A percentile compares a stretch with the other conserved stretches of the same genome.
These are phyloP conservation scores for Cicer yamashitae DNA, from an alignment of 306 rosid genomes.

Conservation along the genomic window DNA sequence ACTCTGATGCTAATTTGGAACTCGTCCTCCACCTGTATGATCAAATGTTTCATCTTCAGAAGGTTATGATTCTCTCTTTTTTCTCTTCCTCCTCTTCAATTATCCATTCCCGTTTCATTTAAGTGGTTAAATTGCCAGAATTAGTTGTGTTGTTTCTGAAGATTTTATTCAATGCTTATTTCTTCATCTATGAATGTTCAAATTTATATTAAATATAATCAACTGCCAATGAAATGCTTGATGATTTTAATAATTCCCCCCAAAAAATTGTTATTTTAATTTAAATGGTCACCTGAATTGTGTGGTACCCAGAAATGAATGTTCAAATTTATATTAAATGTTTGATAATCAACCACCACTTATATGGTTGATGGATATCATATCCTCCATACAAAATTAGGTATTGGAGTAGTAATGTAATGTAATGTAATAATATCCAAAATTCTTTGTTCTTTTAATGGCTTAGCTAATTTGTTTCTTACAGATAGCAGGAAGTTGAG, in stretches of 20 bases:
- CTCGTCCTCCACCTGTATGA: constrained; percentile 82
- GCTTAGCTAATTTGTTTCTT: constrained; percentile 73
- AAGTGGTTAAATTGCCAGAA: not conserved
- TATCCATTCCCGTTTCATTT: not conserved
- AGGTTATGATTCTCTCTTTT: constrained; percentile 62
- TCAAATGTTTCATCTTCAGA: constrained; percentile 71
- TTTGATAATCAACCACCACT: not conserved
- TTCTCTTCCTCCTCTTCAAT: not conserved
- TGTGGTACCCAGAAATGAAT: no score
- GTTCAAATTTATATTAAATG: not conserved
- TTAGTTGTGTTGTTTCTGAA: not conserved
- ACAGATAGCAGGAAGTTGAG: constrained; percentile 98
- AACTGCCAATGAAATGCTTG: no score
- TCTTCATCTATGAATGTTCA: not conserved
- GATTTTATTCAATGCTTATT: not conserved
- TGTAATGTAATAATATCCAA: not conserved
- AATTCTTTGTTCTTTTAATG: constrained; percentile 51
- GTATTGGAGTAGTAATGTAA: constrained; percentile 14
- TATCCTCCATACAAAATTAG: not conserved
- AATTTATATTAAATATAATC: no score
- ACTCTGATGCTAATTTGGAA: constrained; percentile 79
- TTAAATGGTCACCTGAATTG: no score
- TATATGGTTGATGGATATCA: constrained; percentile 4
- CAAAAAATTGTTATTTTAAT: no score
- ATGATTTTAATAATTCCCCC: no score